Evolutionary conservation across 805 yeast genomes (phyloP).

Genomic region (Candida loeiensis): DNA sequence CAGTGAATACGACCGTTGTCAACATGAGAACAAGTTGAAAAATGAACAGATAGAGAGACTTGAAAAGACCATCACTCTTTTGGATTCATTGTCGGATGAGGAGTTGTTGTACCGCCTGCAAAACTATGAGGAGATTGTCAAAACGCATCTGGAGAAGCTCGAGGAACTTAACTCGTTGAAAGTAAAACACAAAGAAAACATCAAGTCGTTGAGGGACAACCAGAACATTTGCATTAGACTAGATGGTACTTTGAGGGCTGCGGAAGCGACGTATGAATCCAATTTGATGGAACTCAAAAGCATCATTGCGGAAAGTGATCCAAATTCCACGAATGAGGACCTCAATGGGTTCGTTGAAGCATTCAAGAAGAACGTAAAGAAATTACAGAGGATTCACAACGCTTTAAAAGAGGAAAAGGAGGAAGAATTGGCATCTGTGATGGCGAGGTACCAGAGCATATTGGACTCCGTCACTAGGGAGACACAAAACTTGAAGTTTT

Average conservation of each 20-base stretch:
- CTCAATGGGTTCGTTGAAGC: not conserved
- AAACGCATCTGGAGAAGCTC: constrained; percentile 16
- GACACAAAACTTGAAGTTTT: constrained; percentile 40
- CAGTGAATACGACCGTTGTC: constrained; percentile 57
- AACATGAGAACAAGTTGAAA: constrained; percentile 44
- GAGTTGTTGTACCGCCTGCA: constrained; percentile 26
- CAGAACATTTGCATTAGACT: constrained; percentile 37
- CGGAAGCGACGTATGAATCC: constrained; percentile 19
- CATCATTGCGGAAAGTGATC: constrained; percentile 12
- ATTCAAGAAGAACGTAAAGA: constrained; percentile 2
- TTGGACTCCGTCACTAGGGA: constrained; percentile 34
- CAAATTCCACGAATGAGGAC: constrained; percentile 8
- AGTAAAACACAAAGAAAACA: constrained; percentile 15
- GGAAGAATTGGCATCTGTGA: constrained; percentile 5
- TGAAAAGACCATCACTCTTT: constrained; percentile 39
- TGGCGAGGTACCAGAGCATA: constrained; percentile 15
- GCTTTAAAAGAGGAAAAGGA: constrained; percentile 1
- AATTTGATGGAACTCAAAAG: not conserved
- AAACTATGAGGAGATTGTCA: constrained; percentile 25
- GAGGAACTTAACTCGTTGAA: constrained; percentile 7
- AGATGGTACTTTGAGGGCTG: constrained; percentile 56
- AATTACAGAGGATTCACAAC: not conserved
- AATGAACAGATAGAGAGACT: constrained; percentile 52
- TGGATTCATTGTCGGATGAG: constrained; percentile 38
- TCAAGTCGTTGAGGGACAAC: constrained; percentile 18